A percentile compares a stretch with the other conserved stretches of the same genome.
Conservation (phyloP, 208 protist genomes). For the Angomonas deanei region DNA sequence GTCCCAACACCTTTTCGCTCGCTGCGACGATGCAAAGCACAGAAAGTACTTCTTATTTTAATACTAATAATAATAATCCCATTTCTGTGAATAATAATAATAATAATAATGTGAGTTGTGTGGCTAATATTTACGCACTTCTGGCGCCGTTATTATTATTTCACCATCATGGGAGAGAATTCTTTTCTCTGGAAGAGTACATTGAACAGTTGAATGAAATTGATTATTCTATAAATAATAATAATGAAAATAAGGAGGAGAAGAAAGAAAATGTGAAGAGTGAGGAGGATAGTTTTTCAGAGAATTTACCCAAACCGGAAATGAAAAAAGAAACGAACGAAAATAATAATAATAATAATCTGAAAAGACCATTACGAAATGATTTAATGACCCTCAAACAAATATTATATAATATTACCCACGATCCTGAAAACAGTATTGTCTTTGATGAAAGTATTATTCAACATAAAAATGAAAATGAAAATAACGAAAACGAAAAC, state of each 20-base stretch:
- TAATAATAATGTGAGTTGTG: background rate
- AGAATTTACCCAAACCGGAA: too few relatives aligned
- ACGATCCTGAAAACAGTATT: background rate
- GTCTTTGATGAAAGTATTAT: background rate
- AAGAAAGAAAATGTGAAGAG: background rate
- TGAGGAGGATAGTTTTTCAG: too few relatives aligned
- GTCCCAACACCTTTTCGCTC: too few relatives aligned
- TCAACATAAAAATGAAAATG: too few relatives aligned
- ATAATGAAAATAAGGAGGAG: background rate
- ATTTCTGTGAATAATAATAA: background rate
- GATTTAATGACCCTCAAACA: background rate
- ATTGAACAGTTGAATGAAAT: background rate
- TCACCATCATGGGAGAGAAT: too few relatives aligned
- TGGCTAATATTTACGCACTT: background rate
- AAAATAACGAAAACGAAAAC: background rate
- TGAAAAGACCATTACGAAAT: background rate
- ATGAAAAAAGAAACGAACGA: background rate
- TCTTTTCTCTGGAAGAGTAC: too few relatives aligned
- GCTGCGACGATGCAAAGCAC: background rate
- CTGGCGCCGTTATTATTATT: background rate
- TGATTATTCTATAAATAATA: background rate
- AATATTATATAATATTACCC: background rate
- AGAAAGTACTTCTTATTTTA: background rate
- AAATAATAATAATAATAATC: background rate
- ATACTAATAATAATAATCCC: background rate